Evolutionary conservation across 2,329 filamentous ascomycete species (phyloP).

Genomic region (Colletotrichum costaricense): DNA sequence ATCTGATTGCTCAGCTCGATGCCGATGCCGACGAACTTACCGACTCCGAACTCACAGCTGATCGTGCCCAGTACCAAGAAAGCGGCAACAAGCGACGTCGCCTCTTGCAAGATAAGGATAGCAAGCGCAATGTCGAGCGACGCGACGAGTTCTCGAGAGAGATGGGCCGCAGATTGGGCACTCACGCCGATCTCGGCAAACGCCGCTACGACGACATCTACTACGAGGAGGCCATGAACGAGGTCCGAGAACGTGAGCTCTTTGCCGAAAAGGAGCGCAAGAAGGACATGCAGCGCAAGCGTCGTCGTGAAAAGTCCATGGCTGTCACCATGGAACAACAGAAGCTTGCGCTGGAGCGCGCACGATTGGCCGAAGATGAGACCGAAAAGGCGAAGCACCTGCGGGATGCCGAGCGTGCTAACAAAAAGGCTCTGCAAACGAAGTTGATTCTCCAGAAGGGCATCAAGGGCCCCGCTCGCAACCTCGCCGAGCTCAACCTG

Average conservation of each 20-base stretch:
- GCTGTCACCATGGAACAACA: constrained; percentile 93
- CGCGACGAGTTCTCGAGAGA: constrained; percentile 68
- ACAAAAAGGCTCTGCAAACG: constrained; percentile 92
- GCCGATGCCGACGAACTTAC: constrained; percentile 59
- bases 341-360: constrained; percentile 82
- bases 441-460: constrained; percentile 89
- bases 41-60: constrained; percentile 55
- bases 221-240: constrained; percentile 83
- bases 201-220: constrained; percentile 81
- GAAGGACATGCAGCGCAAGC: constrained; percentile 99
- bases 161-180: constrained; percentile 71
- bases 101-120: constrained; percentile 73
- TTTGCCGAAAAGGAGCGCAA: constrained; percentile 98
- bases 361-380: constrained; percentile 83
- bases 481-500: constrained; percentile 77
- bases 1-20: constrained; percentile 60
- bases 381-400: constrained; percentile 83
- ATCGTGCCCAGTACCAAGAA: constrained; percentile 63
- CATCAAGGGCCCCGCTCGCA: constrained; percentile 79
- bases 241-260: constrained; percentile 90
- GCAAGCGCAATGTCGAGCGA: constrained; percentile 71
- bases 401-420: constrained; percentile 87
- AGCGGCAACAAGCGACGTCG: constrained; percentile 74
- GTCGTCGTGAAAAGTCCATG: constrained; percentile 94
- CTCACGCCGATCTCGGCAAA: constrained; percentile 78